Evolutionary conservation across 2,329 filamentous ascomycete genomes (phyloP), one percentile per base, ranked within the genome.

Genomic region (Paracoccidioides brasiliensis): DNA sequence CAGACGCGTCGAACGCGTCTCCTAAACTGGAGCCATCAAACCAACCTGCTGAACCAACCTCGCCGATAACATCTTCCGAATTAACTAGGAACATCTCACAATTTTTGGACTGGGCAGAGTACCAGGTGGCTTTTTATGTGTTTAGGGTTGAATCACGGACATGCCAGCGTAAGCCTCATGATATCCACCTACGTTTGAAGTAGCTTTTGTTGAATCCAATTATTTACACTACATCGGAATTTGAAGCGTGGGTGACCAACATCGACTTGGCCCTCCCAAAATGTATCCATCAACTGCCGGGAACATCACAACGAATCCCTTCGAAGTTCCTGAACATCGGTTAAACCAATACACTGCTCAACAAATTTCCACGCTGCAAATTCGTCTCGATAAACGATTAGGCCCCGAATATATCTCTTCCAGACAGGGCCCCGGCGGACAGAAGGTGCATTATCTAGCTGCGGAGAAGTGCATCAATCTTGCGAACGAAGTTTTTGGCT

Each of bases 391-490:
- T 67, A 94, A 90, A 67, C 90, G 96, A 67, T 81, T 98, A 9
- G 93, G 93, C 0, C 93, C 93, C 0, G 94, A 98, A 72, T 98
- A 94, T 69, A 88, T 98, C 57, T 97, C 91, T 2, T 82, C 88
- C 44, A 80, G 93, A 65, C 78, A 86, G 12, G 93, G 93, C 2
- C 85, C 90, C 10, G 86, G 84, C 8, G 90, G 90, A 52, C 81
- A 85, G 60, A 91, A 87, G 67, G 87, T 98, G 15, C 89, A 95
- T 69, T 98, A 98, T 71, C 78, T 98, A 53, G 83, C 90, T n/a
- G 90, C 90, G 1, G 91, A 97, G 67, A 98, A 98, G 74, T 90
- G 87, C 67, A 98, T 98, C 69, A 86, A 88, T 56, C 84, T 96
- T 53, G 90, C 90, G 54, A 96, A 96, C 65, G 88, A 96, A 69